Percentiles rank a stretch among this genome's conserved stretches.
phyloP scores from a whole-genome alignment of 2,329 filamentous ascomycete genomes.

The Didymella lethalis region DNA sequence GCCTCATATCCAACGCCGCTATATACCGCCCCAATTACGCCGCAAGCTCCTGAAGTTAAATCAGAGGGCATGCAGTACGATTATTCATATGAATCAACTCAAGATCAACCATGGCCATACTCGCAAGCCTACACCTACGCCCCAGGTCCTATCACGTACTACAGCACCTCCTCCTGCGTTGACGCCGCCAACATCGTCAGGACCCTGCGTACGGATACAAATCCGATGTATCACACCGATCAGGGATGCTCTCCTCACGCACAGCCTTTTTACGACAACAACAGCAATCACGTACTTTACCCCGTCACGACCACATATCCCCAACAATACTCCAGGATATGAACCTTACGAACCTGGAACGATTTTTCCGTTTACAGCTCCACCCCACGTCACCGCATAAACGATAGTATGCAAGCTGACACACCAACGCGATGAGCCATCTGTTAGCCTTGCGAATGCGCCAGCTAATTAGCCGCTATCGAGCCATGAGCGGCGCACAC shows the following conservation, averaged over 20 bases:
- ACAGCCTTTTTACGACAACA: slow-evolving; percentile 16
- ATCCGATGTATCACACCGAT: neutral
- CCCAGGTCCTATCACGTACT: slow-evolving; percentile 30
- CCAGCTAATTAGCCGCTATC: neutral
- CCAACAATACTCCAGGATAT: slow-evolving; percentile 9
- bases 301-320: slow-evolving; percentile 7
- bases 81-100: slow-evolving; percentile 35
- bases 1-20: slow-evolving; percentile 32
- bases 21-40: slow-evolving; percentile 31
- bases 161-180: slow-evolving; percentile 47
- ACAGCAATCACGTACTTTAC: slow-evolving; percentile 5
- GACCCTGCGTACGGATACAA: slow-evolving; percentile 51
- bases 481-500: neutral
- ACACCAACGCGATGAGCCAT: neutral
- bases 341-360: neutral
- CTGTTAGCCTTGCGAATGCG: neutral
- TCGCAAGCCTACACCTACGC: slow-evolving; percentile 28
- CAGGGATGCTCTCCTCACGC: slow-evolving; percentile 1
- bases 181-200: slow-evolving; percentile 57
- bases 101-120: slow-evolving; percentile 36
- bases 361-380: no score
- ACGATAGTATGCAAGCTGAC: neutral
- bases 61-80: slow-evolving; percentile 35
- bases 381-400: neutral
- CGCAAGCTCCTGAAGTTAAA: slow-evolving; percentile 36